Percentiles rank a stretch among this genome's conserved stretches.
Evolutionary conservation across 805 yeast species (phyloP).

Genomic region (Pichia nanzhaoensis): DNA sequence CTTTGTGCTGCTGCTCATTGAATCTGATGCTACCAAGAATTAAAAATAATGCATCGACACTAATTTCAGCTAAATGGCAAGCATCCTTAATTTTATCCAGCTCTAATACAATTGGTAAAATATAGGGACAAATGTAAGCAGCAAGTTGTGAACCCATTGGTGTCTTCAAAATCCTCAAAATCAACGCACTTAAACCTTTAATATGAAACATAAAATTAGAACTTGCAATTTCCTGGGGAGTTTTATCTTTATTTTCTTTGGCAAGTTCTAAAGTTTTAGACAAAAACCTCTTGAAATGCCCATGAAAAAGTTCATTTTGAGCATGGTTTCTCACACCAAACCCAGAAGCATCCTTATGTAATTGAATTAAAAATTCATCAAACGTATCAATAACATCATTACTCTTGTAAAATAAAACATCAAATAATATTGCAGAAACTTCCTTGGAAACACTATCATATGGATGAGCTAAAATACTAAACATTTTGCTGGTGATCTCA

Average conservation of each 20-base stretch:
- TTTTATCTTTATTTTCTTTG: conserved; percentile 25
- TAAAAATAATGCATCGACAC: conserved; percentile 43
- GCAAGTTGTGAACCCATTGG: conserved; percentile 48
- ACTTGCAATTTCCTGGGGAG: conserved; percentile 51
- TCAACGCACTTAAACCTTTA: conserved; percentile 58
- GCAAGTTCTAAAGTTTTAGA: conserved; percentile 34
- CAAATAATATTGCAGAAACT: conserved; percentile 54
- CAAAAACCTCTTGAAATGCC: conserved; percentile 38
- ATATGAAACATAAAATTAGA: conserved; percentile 58
- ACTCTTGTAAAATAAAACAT: conserved; percentile 19
- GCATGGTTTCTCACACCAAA: conserved; percentile 17
- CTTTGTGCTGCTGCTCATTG: conserved; percentile 35
- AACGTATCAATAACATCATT: conserved; percentile 21
- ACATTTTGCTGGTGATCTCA: conserved; percentile 36
- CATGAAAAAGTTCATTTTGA: conserved; percentile 21
- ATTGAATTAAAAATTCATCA: conserved; percentile 31
- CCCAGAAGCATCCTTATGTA: conserved; percentile 32
- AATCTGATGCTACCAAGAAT: conserved; percentile 43
- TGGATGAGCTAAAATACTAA: conserved; percentile 52
- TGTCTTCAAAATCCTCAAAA: conserved; percentile 46
- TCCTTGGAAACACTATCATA: conserved; percentile 67
- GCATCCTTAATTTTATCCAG: conserved; percentile 70
- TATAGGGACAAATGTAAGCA: conserved; percentile 42
- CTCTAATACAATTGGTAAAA: conserved; percentile 64
- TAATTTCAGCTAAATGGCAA: conserved; percentile 59